Evolutionary conservation across 345 rosid species (phyloP).

Genomic region (Eucalyptus decipiens): DNA sequence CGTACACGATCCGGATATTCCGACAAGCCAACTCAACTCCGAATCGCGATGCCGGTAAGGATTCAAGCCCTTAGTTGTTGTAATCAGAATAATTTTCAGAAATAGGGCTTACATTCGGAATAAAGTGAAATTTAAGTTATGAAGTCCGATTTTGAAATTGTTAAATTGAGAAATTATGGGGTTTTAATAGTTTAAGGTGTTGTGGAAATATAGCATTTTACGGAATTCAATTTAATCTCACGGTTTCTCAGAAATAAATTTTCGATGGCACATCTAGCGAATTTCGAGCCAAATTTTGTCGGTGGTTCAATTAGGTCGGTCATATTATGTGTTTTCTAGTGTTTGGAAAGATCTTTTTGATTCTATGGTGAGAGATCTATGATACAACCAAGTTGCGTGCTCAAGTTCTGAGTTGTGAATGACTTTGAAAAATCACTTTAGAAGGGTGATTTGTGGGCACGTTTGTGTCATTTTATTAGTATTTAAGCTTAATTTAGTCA

Average conservation of each 20-base stretch:
- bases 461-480: rapidly evolving
- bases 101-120: not conserved
- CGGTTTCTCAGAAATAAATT: rapidly evolving
- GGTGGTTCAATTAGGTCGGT: rapidly evolving
- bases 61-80: rapidly evolving
- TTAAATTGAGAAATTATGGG: not conserved
- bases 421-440: rapidly evolving
- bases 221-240: rapidly evolving
- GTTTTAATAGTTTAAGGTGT: not conserved
- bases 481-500: not conserved
- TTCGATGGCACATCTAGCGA: rapidly evolving
- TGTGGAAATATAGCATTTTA: rapidly evolving
- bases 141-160: rapidly evolving
- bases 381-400: rapidly evolving
- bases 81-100: not conserved
- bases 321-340: no score
- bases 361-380: not conserved
- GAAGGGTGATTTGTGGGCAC: rapidly evolving
- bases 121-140: rapidly evolving
- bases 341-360: no score
- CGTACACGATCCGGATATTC: no score
- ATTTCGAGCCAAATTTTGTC: no score
- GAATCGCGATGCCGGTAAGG: no score
- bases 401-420: rapidly evolving
- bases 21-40: no score